Percentiles rank a stretch among this genome's conserved stretches.
Conservation (phyloP, 495 filamentous ascomycete species). For the Daldinia loculata region DNA sequence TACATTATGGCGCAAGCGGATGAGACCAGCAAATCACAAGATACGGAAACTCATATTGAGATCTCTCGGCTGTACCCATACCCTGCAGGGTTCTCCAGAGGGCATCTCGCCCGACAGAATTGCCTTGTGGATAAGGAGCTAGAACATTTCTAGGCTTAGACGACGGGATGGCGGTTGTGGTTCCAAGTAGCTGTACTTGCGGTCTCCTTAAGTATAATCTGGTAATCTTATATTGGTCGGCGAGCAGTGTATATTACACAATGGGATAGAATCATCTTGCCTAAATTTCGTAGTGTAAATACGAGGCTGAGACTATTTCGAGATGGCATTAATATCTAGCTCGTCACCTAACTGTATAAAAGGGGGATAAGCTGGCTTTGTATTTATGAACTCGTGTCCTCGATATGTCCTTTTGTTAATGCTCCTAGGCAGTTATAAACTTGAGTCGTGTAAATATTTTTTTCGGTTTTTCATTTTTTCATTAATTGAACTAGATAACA, state of each 20-base stretch:
- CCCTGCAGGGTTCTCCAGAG: constrained; percentile 31
- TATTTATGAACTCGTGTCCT: background rate
- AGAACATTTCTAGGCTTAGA: constrained; percentile 3
- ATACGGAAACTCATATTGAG: constrained; percentile 14
- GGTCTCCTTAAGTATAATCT: background rate
- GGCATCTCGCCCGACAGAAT: constrained; percentile 5
- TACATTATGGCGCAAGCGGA: constrained; percentile 28
- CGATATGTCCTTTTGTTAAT: background rate
- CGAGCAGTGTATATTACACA: background rate
- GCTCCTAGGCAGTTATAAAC: background rate
- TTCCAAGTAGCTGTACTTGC: background rate
- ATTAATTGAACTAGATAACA: background rate
- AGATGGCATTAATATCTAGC: background rate
- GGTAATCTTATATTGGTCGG: background rate
- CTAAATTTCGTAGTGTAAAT: background rate
- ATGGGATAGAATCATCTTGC: background rate
- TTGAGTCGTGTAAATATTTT: background rate
- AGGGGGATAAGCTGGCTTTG: background rate
- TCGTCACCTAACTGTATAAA: background rate
- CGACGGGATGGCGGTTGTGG: background rate
- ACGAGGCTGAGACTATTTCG: background rate
- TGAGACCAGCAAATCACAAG: constrained; percentile 7
- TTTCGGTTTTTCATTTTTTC: background rate
- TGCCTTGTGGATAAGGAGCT: constrained; percentile 13
- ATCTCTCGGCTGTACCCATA: constrained; percentile 34